phyloP scores from a whole-genome alignment of 78 protist species.

The Polysphondylium violaceum region DNA sequence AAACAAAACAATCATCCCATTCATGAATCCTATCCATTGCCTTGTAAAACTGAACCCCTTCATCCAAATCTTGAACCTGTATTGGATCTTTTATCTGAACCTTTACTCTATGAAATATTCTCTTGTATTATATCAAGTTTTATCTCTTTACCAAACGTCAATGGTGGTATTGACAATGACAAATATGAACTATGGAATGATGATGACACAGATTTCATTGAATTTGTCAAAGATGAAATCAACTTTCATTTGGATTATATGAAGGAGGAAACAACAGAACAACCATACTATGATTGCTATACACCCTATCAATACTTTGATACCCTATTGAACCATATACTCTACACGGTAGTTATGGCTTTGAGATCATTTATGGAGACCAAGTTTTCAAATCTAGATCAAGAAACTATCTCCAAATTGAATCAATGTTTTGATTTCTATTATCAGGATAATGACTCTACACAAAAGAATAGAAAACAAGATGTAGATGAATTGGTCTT shows the following conservation, averaged over 20 bases:
- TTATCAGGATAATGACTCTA: neutral
- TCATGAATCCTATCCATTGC: slow-evolving; percentile 49
- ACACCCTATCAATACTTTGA: slow-evolving; percentile 19
- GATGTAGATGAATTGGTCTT: no score
- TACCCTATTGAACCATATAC: slow-evolving; percentile 6
- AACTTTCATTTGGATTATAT: neutral
- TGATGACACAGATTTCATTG: neutral
- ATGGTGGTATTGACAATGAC: neutral
- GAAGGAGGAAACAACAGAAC: neutral
- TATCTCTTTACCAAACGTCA: neutral
- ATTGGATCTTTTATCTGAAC: slow-evolving; percentile 24
- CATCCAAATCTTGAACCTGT: slow-evolving; percentile 15
- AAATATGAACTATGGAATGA: neutral
- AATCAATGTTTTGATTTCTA: neutral
- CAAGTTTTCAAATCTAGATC: neutral
- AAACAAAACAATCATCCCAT: slow-evolving; percentile 53
- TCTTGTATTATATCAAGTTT: neutral
- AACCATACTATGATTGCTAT: neutral
- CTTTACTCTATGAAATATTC: slow-evolving; percentile 13
- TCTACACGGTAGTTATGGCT: slow-evolving; percentile 23
- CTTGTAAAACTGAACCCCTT: slow-evolving; percentile 27
- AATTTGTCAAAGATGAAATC: neutral
- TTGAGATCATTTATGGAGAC: slow-evolving; percentile 4
- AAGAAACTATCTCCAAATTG: neutral
- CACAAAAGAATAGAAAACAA: no score